These are phyloP conservation scores for Phlebiopsis flavidoalba DNA, from an alignment of 768 basidiomycete species.

Conservation along the genomic window DNA sequence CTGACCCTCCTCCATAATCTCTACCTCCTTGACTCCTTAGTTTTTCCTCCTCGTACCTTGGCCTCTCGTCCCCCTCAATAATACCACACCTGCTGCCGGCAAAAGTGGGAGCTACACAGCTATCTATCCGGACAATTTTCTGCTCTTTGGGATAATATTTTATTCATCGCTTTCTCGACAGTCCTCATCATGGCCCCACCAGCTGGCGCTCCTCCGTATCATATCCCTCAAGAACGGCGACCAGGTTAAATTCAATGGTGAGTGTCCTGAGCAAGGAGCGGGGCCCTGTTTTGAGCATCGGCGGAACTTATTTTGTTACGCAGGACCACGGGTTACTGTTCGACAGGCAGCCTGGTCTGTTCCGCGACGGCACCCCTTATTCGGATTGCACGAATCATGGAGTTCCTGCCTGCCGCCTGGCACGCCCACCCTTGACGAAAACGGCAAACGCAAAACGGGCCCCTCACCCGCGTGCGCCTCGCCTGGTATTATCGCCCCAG, in stretches of 20 bases:
- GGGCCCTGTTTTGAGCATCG: constrained; percentile 22
- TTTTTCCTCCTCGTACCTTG: constrained; percentile 7
- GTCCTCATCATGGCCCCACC: constrained; percentile 16
- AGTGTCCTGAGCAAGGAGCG: constrained; percentile 18
- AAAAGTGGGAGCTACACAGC: neutral
- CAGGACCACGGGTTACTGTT: constrained; percentile 98
- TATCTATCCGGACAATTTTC: constrained; percentile 13
- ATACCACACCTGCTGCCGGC: constrained; percentile 1
- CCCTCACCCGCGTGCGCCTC: constrained; percentile 79
- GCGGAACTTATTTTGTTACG: constrained; percentile 29
- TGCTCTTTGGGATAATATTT: neutral
- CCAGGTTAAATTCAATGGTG: constrained; percentile 84
- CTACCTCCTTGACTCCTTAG: constrained; percentile 18
- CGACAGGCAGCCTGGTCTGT: constrained; percentile 88
- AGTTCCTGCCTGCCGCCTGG: constrained; percentile 85
- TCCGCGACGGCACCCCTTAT: constrained; percentile 92
- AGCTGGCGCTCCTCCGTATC: constrained; percentile 41
- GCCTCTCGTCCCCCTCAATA: constrained; percentile 8
- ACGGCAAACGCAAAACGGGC: constrained; percentile 62
- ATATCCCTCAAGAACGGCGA: constrained; percentile 72
- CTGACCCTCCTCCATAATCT: constrained; percentile 20
- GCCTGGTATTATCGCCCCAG: constrained; percentile 97
- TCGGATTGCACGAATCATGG: constrained; percentile 95
- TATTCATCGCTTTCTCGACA: neutral
- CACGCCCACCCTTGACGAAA: constrained; percentile 41